Conservation (phyloP, 352 stramenopile genomes). For the Pythium myriotylum region DNA sequence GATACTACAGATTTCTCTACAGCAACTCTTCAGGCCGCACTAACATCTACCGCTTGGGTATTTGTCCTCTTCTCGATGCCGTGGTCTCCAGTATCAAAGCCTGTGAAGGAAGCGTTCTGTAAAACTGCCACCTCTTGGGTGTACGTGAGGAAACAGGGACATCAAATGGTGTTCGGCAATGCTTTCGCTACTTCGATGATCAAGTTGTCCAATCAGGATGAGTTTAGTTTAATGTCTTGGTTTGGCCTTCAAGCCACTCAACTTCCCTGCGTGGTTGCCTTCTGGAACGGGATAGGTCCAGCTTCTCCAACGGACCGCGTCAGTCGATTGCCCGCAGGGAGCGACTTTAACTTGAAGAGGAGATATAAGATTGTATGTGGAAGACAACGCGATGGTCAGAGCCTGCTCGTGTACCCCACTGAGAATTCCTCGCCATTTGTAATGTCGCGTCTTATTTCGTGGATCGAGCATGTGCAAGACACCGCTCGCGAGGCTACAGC, state of each 20-base stretch:
- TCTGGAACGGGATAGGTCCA: constrained; percentile 40
- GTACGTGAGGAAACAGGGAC: constrained; percentile 27
- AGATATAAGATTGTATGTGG: constrained; percentile 23
- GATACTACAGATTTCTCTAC: constrained; percentile 26
- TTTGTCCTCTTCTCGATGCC: constrained; percentile 42
- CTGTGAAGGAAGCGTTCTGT: constrained; percentile 22
- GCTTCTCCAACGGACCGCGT: neutral
- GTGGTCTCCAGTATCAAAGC: constrained; percentile 27
- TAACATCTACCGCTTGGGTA: constrained; percentile 32
- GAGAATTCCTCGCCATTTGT: neutral
- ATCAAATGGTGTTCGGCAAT: constrained; percentile 32
- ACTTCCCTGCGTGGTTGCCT: constrained; percentile 40
- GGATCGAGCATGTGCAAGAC: constrained; percentile 19
- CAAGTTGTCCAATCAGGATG: neutral
- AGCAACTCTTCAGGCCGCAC: constrained; percentile 15
- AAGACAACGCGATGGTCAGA: neutral
- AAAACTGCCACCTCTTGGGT: constrained; percentile 41
- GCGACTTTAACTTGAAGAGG: constrained; percentile 13
- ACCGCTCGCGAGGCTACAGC: constrained; percentile 14
- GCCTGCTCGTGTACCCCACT: constrained; percentile 2
- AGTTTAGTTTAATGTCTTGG: constrained; percentile 41
- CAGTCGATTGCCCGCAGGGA: constrained; percentile 8
- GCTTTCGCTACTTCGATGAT: constrained; percentile 30
- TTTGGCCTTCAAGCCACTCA: constrained; percentile 22
- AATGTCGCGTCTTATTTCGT: constrained; percentile 20